Evolutionary conservation across 768 basidiomycete genomes (phyloP), one percentile per base, ranked within the genome.

Genomic region (Termitomyces sp.): DNA sequence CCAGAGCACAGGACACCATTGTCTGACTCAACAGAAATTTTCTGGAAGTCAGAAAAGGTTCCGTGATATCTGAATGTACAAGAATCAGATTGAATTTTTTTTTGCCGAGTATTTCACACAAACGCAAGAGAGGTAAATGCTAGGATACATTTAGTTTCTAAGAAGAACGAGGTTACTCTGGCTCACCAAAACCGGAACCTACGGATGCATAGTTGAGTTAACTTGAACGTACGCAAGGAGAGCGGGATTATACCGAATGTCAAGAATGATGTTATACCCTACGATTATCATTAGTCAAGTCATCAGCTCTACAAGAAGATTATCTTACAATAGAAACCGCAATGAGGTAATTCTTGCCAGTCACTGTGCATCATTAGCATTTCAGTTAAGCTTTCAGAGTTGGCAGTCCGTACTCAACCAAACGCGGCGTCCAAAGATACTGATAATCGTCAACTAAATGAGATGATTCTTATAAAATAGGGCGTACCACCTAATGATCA

Each of bases 401-500:
- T 15, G 41, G 45, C 24, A 57, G 15, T 4, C 22, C 70, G 39
- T 54, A 70, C 70, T 59, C n/a, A 67, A 54, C 67, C 67, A 72
- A 13, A 70, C 70, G 22, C 70, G 65, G 34, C 66, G 58, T 11
- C 60, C 66, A 56, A 68, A 70, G 33, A 70, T 58, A 47, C 70
- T 72, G 20, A 36, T 22, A 3, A 13, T 3, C 34, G 15, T 24
- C 20, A 36, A 22, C 36, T 36, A 20, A 8, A 22, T 7, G 33
- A 33, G 16, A 8, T 4, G 7, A 24, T 30, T 18, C 30, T 39
- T 20, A 24, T 37, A n/a, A 33, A 22, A n/a, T 42, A 3, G 30
- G 22, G 60, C 67, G 37, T 58, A 74, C 74, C 64, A 63, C 66
- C 74, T 58, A 37, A 75, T 66, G 46, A 70, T 63, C 41, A 70